These are phyloP conservation scores for Sutorius eximius DNA, from an alignment of 1,284 basidiomycete species.

Conservation along the genomic window DNA sequence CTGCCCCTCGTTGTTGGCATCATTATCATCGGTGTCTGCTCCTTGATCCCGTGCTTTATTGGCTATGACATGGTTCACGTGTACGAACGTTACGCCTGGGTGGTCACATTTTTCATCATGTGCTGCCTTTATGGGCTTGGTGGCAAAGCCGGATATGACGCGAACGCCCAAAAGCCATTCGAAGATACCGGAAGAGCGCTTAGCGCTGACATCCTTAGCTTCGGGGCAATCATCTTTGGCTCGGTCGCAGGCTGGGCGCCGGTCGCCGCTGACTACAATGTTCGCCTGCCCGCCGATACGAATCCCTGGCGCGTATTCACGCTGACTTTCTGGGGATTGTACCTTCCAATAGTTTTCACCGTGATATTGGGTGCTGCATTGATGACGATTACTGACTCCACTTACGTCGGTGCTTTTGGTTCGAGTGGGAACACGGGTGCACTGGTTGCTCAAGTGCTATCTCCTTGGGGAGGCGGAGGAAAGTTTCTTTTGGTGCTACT, in stretches of 20 bases:
- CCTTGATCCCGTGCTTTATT: constrained; percentile 49
- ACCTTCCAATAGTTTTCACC: constrained; percentile 55
- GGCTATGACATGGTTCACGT: constrained; percentile 55
- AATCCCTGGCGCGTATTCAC: constrained; percentile 49
- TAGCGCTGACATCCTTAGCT: constrained; percentile 50
- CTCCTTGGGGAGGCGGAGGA: constrained; percentile 51
- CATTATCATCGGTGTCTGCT: constrained; percentile 44
- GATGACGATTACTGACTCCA: constrained; percentile 54
- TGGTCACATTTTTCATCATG: constrained; percentile 54
- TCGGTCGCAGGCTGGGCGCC: constrained; percentile 52
- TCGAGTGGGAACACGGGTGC: constrained; percentile 50
- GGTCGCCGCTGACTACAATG: constrained; percentile 58
- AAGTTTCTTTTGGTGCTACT: constrained; percentile 62
- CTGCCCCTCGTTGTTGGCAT: constrained; percentile 47
- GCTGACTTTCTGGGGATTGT: constrained; percentile 57
- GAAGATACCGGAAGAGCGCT: constrained; percentile 49
- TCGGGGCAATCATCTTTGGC: constrained; percentile 60
- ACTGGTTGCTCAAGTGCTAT: constrained; percentile 43
- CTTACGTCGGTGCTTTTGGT: constrained; percentile 49
- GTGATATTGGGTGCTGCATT: constrained; percentile 56
- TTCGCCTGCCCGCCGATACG: constrained; percentile 48
- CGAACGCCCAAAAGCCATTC: constrained; percentile 43
- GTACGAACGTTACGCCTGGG: constrained; percentile 67
- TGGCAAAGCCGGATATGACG: constrained; percentile 49
- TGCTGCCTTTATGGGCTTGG: constrained; percentile 57